A percentile compares a stretch with the other conserved stretches of the same genome.
phyloP scores from a whole-genome alignment of 2,329 filamentous ascomycete species.

The Fusarium subglutinans region DNA sequence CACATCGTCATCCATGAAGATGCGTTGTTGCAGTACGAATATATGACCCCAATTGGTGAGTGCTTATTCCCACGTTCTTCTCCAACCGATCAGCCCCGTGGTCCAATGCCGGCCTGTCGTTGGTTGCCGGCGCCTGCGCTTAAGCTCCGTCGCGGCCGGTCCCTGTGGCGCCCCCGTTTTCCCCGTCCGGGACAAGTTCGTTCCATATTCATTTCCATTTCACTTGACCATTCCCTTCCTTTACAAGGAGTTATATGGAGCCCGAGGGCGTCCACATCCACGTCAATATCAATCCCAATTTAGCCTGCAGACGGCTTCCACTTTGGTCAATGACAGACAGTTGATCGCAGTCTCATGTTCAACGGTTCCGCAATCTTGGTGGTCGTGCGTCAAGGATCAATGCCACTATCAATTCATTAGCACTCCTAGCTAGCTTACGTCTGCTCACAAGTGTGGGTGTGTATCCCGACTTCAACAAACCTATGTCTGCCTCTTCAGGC shows the following conservation, averaged over 20 bases:
- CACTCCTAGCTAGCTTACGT: neutral
- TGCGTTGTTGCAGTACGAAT: conserved; percentile 54
- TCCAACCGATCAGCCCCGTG: conserved; percentile 60
- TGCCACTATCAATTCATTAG: conserved; percentile 10
- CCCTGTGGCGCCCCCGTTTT: conserved; percentile 39
- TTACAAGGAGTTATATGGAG: conserved; percentile 6
- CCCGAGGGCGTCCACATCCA: conserved; percentile 11
- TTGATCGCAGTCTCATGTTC: conserved; percentile 12
- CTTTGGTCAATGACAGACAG: neutral
- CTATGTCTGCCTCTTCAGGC: neutral
- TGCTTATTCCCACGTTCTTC: conserved; percentile 45
- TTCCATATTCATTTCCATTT: conserved; percentile 14
- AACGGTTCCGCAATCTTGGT: conserved; percentile 18
- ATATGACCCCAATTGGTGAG: conserved; percentile 67
- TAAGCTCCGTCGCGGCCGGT: conserved; percentile 38
- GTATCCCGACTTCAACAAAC: neutral
- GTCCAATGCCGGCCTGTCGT: conserved; percentile 54
- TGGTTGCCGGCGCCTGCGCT: conserved; percentile 51
- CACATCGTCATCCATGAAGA: conserved; percentile 54
- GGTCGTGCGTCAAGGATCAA: conserved; percentile 2
- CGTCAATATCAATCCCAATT: conserved; percentile 26
- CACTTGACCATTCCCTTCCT: neutral
- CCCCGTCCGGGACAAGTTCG: conserved; percentile 40
- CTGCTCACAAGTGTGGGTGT: neutral
- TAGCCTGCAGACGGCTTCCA: conserved; percentile 29